These are phyloP conservation scores for Colletotrichum destructivum DNA, from an alignment of 2,329 filamentous ascomycete genomes.

Conservation along the genomic window DNA sequence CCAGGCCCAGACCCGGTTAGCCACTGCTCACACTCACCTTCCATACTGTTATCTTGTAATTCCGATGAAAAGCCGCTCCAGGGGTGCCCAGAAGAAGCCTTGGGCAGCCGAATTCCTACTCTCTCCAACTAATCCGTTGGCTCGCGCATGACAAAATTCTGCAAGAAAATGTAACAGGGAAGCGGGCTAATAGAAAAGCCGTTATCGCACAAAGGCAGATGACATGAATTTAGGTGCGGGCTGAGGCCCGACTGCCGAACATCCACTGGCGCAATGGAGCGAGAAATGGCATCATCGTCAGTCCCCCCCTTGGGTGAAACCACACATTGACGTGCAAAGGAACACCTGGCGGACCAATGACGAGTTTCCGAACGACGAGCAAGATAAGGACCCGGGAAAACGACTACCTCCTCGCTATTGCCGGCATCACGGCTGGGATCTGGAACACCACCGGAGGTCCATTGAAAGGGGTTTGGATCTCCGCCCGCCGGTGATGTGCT, in stretches of 20 bases:
- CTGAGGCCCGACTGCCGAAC: neutral
- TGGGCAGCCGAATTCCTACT: no score
- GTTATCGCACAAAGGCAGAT: neutral
- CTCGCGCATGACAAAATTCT: no score
- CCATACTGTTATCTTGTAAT: no score
- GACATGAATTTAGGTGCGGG: neutral
- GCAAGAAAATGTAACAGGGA: no score
- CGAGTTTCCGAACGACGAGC: no score
- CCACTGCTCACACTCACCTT: no score
- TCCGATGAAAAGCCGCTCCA: no score
- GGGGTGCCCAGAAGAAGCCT: no score
- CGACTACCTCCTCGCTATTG: neutral
- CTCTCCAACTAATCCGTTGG: no score
- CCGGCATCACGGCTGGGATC: neutral
- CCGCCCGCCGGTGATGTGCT: conserved; percentile 25
- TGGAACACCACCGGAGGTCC: neutral
- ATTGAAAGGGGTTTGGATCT: neutral
- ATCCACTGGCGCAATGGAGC: conserved; percentile 23
- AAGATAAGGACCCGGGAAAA: conserved; percentile 22
- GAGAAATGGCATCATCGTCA: conserved; percentile 29
- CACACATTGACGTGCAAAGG: neutral
- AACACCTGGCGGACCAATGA: neutral
- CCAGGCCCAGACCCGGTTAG: neutral
- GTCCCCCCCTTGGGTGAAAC: neutral
- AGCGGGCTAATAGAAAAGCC: no score